Percentiles rank a stretch among this genome's conserved stretches.
Conservation (phyloP, 441 rosid species). For the Euphorbia corollata region DNA sequence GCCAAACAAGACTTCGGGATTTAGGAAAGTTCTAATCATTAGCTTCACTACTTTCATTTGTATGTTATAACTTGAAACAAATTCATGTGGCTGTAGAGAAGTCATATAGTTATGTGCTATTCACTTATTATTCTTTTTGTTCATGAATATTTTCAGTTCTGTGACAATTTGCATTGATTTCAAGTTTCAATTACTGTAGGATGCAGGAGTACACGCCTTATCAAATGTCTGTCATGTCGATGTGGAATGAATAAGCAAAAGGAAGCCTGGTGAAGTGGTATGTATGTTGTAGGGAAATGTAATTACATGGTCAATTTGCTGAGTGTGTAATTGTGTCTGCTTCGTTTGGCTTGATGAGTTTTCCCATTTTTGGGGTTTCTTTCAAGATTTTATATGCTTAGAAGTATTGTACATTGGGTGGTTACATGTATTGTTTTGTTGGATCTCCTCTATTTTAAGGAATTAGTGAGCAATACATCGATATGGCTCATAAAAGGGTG, state of each 20-base stretch:
- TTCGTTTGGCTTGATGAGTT: not conserved
- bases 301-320: not conserved
- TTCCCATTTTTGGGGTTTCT: not conserved
- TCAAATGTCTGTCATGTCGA: constrained; percentile 94
- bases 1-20: no score
- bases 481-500: not conserved
- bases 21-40: not conserved
- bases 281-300: constrained; percentile 30
- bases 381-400: not conserved
- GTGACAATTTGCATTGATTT: constrained; percentile 8
- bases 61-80: not conserved
- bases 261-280: constrained; percentile 93
- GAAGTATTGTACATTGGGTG: not conserved
- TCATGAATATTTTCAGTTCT: not conserved
- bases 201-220: constrained; percentile 97
- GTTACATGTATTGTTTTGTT: not conserved
- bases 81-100: constrained; percentile 1
- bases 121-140: no score
- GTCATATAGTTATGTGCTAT: not conserved
- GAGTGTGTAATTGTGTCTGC: not conserved
- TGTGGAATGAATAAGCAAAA: constrained; percentile 78
- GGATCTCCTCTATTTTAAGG: not conserved
- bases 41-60: not conserved
- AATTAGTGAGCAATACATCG: not conserved
- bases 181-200: constrained; percentile 38